A percentile compares a stretch with the other conserved stretches of the same genome.
Conservation (phyloP, 2,329 filamentous ascomycete species). For the Epicoccum sorghinum region DNA sequence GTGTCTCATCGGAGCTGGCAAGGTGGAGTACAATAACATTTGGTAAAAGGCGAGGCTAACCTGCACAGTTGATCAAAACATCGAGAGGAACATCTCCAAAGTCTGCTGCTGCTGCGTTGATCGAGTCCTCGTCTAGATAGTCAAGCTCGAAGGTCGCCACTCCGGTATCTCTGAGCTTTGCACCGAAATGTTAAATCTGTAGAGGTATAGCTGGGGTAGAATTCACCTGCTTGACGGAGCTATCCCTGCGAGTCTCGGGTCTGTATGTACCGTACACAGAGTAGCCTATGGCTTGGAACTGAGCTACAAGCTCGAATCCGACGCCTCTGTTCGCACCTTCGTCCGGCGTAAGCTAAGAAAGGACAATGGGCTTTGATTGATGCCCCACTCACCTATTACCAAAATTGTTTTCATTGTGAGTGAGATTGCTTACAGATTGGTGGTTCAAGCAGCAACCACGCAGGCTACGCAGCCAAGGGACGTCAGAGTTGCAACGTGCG, state of each 20-base stretch:
- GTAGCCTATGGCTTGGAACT: background rate
- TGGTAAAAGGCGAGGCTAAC: too few relatives aligned
- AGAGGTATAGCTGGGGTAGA: background rate
- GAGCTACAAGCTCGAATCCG: background rate
- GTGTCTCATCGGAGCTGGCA: too few relatives aligned
- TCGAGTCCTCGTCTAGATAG: background rate
- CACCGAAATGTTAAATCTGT: background rate
- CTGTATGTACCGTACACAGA: slow-evolving; percentile 1
- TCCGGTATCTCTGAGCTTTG: background rate
- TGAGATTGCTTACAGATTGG: background rate
- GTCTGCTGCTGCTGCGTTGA: background rate
- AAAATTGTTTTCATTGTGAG: background rate
- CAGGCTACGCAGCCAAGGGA: too few relatives aligned
- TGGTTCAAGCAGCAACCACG: too few relatives aligned
- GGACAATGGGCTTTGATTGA: background rate
- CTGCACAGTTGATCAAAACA: too few relatives aligned
- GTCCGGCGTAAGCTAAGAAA: background rate
- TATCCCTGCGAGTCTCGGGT: background rate
- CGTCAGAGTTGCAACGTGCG: background rate
- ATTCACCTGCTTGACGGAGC: background rate
- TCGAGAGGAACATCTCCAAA: too few relatives aligned
- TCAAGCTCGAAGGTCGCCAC: slow-evolving; percentile 3
- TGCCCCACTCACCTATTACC: background rate
- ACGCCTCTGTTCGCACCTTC: background rate
- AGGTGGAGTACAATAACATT: too few relatives aligned